A percentile compares a stretch with the other conserved stretches of the same genome.
phyloP scores from a whole-genome alignment of 2,329 filamentous ascomycete species.

The Septoria linicola region DNA sequence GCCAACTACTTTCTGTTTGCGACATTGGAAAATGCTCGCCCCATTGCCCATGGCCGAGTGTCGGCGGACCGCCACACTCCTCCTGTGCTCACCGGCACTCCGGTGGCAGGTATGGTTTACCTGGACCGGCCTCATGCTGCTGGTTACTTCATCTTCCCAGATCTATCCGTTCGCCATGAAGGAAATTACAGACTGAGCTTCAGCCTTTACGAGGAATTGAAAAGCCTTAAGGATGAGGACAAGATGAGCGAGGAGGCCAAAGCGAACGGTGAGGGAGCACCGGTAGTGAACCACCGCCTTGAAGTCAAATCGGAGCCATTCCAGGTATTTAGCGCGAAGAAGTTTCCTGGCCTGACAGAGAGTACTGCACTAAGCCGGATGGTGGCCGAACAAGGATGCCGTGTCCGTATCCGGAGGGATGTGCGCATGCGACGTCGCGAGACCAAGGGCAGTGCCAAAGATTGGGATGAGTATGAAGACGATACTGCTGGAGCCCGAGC shows the following conservation, averaged over 20 bases:
- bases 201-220: constrained; percentile 89
- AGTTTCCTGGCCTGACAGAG: constrained; percentile 89
- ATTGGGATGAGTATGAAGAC: constrained; percentile 66
- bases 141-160: constrained; percentile 97
- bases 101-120: constrained; percentile 93
- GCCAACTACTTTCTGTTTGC: constrained; percentile 97
- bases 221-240: constrained; percentile 78
- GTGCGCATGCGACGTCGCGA: constrained; percentile 86
- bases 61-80: constrained; percentile 66
- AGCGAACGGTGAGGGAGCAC: constrained; percentile 46
- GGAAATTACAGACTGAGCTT: constrained; percentile 90
- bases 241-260: constrained; percentile 42
- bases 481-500: constrained; percentile 50
- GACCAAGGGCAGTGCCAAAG: constrained; percentile 62
- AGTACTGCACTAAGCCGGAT: constrained; percentile 86
- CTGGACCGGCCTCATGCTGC: constrained; percentile 76
- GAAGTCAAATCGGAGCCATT: constrained; percentile 88
- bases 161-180: constrained; percentile 92
- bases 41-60: constrained; percentile 77
- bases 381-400: constrained; percentile 94
- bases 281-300: constrained; percentile 77
- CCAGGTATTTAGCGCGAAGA: constrained; percentile 92
- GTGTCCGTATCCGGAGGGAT: constrained; percentile 91
- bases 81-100: constrained; percentile 88
- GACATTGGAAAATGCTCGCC: constrained; percentile 81